These are phyloP conservation scores for Skeletonema costatum DNA, from an alignment of 108 stramenopile genomes.

Conservation along the genomic window DNA sequence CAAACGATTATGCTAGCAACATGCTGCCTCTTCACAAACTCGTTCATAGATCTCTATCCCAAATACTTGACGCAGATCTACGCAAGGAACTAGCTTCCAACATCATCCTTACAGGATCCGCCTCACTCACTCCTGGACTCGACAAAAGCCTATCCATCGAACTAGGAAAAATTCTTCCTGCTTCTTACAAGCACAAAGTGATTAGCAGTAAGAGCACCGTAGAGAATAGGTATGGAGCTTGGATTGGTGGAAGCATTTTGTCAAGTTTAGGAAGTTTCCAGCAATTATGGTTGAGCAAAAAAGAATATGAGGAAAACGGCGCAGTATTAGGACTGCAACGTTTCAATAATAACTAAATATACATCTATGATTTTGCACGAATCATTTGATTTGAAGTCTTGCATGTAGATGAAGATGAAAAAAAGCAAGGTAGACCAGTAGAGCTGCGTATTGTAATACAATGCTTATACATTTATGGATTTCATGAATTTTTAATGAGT, in stretches of 20 bases:
- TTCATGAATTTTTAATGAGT: neutral
- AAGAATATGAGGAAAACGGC: constrained; percentile 96
- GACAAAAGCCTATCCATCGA: constrained; percentile 75
- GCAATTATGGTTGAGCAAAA: constrained; percentile 92
- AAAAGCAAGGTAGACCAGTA: neutral
- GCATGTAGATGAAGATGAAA: neutral
- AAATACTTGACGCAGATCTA: constrained; percentile 78
- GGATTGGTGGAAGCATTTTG: constrained; percentile 96
- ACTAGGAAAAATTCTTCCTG: constrained; percentile 55
- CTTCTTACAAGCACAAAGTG: constrained; percentile 70
- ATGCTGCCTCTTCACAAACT: constrained; percentile 72
- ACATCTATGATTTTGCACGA: neutral
- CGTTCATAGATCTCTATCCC: constrained; percentile 66
- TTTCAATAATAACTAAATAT: constrained; percentile 37
- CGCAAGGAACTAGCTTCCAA: constrained; percentile 81
- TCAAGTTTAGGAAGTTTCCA: constrained; percentile 96
- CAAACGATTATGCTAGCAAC: constrained; percentile 26
- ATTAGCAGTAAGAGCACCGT: constrained; percentile 61
- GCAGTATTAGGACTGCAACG: constrained; percentile 72
- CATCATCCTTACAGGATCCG: constrained; percentile 75
- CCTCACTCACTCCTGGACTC: constrained; percentile 66
- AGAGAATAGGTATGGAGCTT: constrained; percentile 82
- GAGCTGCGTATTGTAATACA: neutral
- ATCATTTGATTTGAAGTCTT: neutral
- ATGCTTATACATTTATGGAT: neutral